Conservation (phyloP, 768 basidiomycete genomes). For the Cyathus striatus region DNA sequence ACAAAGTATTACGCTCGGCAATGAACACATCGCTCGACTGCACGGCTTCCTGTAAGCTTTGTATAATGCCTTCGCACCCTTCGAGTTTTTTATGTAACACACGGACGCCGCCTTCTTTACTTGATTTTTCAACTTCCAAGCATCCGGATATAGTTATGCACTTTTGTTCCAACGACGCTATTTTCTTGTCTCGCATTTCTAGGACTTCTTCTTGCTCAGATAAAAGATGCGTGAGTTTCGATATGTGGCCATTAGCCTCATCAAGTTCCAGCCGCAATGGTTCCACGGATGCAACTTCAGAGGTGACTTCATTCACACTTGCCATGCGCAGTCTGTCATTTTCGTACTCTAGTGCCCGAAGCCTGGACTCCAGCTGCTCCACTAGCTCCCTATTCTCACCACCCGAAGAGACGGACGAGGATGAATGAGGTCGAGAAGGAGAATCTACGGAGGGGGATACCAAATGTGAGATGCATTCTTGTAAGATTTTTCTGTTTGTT, state of each 20-base stretch:
- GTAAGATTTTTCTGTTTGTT: slow-evolving; percentile 32
- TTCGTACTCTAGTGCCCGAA: slow-evolving; percentile 68
- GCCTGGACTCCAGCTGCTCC: slow-evolving; percentile 39
- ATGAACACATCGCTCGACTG: too few relatives aligned
- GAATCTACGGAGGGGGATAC: slow-evolving; percentile 17
- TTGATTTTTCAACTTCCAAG: not conserved
- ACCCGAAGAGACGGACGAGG: slow-evolving; percentile 25
- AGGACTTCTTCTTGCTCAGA: not conserved
- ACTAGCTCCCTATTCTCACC: slow-evolving; percentile 30
- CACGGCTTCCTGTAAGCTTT: too few relatives aligned
- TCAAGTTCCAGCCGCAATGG: slow-evolving; percentile 42
- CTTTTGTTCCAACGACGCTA: not conserved
- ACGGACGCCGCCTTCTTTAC: too few relatives aligned
- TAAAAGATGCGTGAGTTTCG: slow-evolving; percentile 15
- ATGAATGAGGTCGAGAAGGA: slow-evolving; percentile 33
- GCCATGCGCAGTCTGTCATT: slow-evolving; percentile 50
- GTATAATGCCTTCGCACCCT: too few relatives aligned
- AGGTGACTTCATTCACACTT: slow-evolving; percentile 22
- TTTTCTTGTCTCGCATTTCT: not conserved
- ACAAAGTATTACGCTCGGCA: too few relatives aligned
- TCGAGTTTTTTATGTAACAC: too few relatives aligned
- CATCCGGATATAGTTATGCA: not conserved
- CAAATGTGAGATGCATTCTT: slow-evolving; percentile 45
- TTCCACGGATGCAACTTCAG: slow-evolving; percentile 36
- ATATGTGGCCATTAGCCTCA: slow-evolving; percentile 28